These are phyloP conservation scores for Paraleonurus japonicus DNA, from an alignment of 257 asterid species.

Conservation along the genomic window DNA sequence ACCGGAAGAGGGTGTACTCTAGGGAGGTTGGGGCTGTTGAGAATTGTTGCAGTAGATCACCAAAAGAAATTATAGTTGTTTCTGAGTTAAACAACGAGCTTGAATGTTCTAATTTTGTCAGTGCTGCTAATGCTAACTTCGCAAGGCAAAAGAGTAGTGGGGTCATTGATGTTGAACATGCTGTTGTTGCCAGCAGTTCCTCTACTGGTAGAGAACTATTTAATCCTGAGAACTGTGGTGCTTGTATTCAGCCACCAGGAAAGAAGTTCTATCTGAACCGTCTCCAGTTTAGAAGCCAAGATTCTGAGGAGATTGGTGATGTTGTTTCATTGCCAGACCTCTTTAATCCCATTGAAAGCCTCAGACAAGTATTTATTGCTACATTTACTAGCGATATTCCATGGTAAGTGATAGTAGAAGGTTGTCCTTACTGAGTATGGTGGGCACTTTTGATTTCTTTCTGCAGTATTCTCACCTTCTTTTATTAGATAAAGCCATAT, in stretches of 20 bases:
- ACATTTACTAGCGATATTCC: conserved; percentile 78
- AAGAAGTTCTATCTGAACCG: conserved; percentile 68
- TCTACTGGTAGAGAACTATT: conserved; percentile 24
- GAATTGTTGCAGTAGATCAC: conserved; percentile 21
- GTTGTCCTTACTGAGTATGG: conserved; percentile 14
- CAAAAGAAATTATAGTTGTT: conserved; percentile 30
- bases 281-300: conserved; percentile 47
- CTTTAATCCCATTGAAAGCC: conserved; percentile 67
- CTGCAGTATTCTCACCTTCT: not conserved
- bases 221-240: conserved; percentile 32
- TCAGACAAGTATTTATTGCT: conserved; percentile 65
- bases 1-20: conserved; percentile 45
- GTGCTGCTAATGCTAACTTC: conserved; percentile 21
- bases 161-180: conserved; percentile 27
- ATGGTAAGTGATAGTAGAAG: conserved; percentile 50
- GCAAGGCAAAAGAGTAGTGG: conserved; percentile 24
- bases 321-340: conserved; percentile 77
- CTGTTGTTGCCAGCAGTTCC: conserved; percentile 21
- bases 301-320: conserved; percentile 33
- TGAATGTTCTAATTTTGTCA: conserved; percentile 14
- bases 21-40: conserved; percentile 35
- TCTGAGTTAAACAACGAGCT: conserved; percentile 27
- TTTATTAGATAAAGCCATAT: conserved; percentile 2
- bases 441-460: conserved; percentile 17
- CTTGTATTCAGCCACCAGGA: conserved; percentile 60